Conservation (phyloP, 257 asterid species). For the Eucommia ulmoides region DNA sequence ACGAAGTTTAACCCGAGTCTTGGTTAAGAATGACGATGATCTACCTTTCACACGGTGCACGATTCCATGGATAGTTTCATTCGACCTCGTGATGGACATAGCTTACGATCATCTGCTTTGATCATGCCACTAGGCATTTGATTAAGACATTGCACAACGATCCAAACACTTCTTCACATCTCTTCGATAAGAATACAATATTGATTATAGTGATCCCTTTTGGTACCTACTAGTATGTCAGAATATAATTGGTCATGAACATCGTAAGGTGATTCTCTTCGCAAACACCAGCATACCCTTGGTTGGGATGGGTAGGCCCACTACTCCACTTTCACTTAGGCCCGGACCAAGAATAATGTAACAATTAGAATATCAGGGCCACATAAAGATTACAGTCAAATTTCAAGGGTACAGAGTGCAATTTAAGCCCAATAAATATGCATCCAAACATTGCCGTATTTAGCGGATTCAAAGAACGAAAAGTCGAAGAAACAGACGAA, state of each 20-base stretch:
- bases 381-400: no score
- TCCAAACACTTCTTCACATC: no score
- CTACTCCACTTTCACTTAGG: no score
- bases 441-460: no score
- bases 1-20: no score
- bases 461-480: no score
- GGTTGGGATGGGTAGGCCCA: neutral
- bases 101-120: neutral
- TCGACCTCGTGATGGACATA: neutral
- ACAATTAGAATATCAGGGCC: no score
- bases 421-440: no score
- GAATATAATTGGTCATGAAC: neutral
- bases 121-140: conserved; percentile 1
- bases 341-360: no score
- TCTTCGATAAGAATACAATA: neutral
- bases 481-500: no score
- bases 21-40: no score
- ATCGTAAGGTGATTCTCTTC: neutral
- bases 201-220: neutral
- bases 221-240: neutral
- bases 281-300: neutral
- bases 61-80: neutral
- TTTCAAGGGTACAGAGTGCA: no score
- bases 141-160: neutral
- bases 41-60: neutral